Evolutionary conservation across 805 yeast genomes (phyloP), one percentile per base, ranked within the genome.

Genomic region (Candida dajiaensis): DNA sequence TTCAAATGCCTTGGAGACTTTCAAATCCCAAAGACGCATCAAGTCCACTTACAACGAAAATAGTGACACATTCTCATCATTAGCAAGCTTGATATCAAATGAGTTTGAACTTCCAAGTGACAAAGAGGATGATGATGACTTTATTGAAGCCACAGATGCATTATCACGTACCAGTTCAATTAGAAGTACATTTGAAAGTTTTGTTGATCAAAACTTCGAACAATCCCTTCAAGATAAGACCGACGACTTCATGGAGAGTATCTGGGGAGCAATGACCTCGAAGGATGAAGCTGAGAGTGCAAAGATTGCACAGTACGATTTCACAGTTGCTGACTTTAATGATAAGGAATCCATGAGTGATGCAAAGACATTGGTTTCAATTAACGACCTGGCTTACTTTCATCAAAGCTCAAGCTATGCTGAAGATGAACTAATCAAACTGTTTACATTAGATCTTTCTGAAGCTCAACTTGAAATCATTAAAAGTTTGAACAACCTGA

Each of bases 241-340:
- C 15, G 89, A 83, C 50, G 73, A 67, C 22, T 73, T 84, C 45
- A 75, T 85, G 52, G 89, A 83, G 50, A 76, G 83, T 16, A 73
- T 80, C 15, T 80, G 76, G 58, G 78, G 72, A 48, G 85, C 85
- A 1, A 73, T 80, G 62, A 70, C 76, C 6, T 69, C 68, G 51
- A 70, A 53, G 46, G 59, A 51, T 40, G 52, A 49, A 6, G 39
- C 16, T 5, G 55, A 58, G 26, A 20, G 49, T 36, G 59, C 61
- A 3, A 44, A 48, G 25, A 40, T 54, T n/a, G 54, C 53, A 12
- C 51, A 51, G 41, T 50, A 48, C 26, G 52, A 56, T 22, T 44
- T 59, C 37, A 41, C 41, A 33, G 33, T 48, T 5, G 4, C 46
- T 6, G 50, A 46, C 6, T 19, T 16, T 10, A 44, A 39, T 3